phyloP scores from a whole-genome alignment of 108 stramenopile genomes.

The Discostella stelligeroides region DNA sequence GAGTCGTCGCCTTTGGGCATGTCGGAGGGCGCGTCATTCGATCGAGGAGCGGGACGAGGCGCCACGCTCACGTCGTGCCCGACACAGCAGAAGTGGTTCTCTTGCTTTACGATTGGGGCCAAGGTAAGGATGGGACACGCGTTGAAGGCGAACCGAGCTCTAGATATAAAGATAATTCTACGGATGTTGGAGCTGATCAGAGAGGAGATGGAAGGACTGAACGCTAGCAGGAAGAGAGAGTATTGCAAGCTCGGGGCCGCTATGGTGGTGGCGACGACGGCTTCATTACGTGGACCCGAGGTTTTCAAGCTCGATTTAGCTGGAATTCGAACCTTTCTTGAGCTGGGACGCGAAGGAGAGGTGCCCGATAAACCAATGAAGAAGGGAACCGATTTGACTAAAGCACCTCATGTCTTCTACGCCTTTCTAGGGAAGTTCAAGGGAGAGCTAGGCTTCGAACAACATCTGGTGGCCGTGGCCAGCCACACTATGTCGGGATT shows the following conservation, averaged over 20 bases:
- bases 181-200: slow-evolving; percentile 4
- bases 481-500: too few relatives aligned
- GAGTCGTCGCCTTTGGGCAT: slow-evolving; percentile 18
- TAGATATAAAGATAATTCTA: neutral
- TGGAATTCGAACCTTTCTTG: too few relatives aligned
- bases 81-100: slow-evolving; percentile 26
- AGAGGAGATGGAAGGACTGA: neutral
- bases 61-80: neutral
- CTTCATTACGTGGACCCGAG: slow-evolving; percentile 18
- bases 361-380: too few relatives aligned
- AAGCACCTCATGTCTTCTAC: slow-evolving; percentile 12
- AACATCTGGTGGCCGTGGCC: too few relatives aligned
- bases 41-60: too few relatives aligned
- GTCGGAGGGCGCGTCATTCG: too few relatives aligned
- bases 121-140: slow-evolving; percentile 21
- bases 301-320: too few relatives aligned
- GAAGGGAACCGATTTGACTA: too few relatives aligned
- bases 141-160: slow-evolving; percentile 3
- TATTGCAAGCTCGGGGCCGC: slow-evolving; percentile 4
- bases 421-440: too few relatives aligned
- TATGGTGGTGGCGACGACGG: neutral
- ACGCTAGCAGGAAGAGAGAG: neutral
- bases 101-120: neutral
- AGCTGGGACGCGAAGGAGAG: too few relatives aligned
- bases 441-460: too few relatives aligned